Base-by-base conservation (phyloP, 225 moss, liverwort and hornwort genomes). In the Antitrichia curtipendula region DNA sequence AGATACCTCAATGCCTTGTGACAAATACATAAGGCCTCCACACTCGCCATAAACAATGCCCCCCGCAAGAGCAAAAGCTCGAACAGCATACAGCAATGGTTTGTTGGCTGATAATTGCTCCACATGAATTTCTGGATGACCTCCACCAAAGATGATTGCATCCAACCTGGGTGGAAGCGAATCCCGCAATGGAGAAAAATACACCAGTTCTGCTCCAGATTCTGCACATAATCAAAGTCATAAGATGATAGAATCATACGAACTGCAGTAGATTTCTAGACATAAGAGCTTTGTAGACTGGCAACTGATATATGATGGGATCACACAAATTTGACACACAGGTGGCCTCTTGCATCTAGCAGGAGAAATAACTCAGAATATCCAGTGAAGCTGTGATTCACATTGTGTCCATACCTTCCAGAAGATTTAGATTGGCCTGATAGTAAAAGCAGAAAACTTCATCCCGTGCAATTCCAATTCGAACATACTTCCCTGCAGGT, bases 21-120 rank as follows among this genome's bases (percentile, higher is more conserved):
- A 93, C 88, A 95, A 83, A 84, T 95, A 95, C 95, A 94, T 95
- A 53, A 95, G 92, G 56, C 95, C 95, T 90, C 95, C 94, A 87
- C 94, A 93, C 89, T 95, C 94, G 87, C 92, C 94, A 87, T 93
- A 94, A 54, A 95, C 92, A 59, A 95, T 91, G 72, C 95, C 95
- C 38, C 95, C 94, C 16, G 94, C 94, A 88, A 94, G 89, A 78
- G 95, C 94, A 91, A 95, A 95, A 78, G 95, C 94, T 79, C 93
- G 93, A n/a, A 95, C 89, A 88, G 93, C 94, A 89, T 95, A 95
- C 76, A 95, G 85, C 90, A 95, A 62, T 80, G 91, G 81, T 83
- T 94, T 95, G 78, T 95, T 95, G 83, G 90, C 90, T 90, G 92
- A 88, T 72, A 95, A 88, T 88, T 91, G 89, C 90, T 93, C 91